Evolutionary conservation across 768 basidiomycete species (phyloP), one percentile per base, ranked within the genome.

Genomic region (Paxillus ammoniavirescens): DNA sequence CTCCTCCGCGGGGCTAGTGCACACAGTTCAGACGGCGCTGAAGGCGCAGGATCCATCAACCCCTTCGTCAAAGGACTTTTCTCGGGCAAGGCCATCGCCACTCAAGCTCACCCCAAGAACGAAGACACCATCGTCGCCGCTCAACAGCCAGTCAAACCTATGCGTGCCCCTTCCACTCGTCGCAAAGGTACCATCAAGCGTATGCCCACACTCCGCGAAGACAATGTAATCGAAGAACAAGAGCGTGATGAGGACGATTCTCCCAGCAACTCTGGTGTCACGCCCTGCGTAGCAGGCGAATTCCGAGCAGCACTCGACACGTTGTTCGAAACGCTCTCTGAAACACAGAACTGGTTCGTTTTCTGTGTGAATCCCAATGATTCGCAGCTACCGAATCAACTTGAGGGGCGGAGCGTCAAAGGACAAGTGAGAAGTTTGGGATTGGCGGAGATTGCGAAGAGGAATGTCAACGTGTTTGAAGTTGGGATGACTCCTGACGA

Each of bases 351-450:
- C 2, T 98, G 94, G 94, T 89, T 86, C 61, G 80, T 97, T 15
- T 92, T 96, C 72, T 97, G 93, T 64, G 72, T 98, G 61, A 93
- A 90, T 67, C 93, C 95, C 4, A 99, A 98, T 65, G 94, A 98
- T 72, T 87, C 92, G 23, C 96, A 96, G 65, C 73, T 98, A 17
- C 93, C 95, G 37, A 92, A 93, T 66, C 95, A 98, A 67, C 75
- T 98, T 49, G 96, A 98, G 74, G 90, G 91, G 10, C 78, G 94
- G 42, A 86, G 88, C 38, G 88, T 98, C 46, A 96, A 94, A 69
- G 90, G 91, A 0, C 96, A 98, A 72, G 87, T 98, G 36, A 79
- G 90, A 47, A 88, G 89, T 52, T 64, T 87, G 23, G 91, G 93
- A 0, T 63, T 98, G 61, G 73, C 86, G 2, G 91, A 93, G 72